Conservation (phyloP, 305 asterid genomes). For the Fraxinus paxiana region DNA sequence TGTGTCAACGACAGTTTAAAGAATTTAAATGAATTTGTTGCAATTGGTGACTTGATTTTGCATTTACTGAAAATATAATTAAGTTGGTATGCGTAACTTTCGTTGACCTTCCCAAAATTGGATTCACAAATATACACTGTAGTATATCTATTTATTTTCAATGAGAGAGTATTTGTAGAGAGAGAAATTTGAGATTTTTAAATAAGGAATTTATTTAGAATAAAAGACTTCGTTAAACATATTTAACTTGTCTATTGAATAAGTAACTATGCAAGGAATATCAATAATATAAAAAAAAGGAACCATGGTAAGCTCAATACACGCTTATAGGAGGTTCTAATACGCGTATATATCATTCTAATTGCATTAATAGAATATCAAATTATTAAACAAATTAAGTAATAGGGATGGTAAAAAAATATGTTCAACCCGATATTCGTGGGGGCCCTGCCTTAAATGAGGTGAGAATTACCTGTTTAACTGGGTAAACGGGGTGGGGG, state of each 20-base stretch:
- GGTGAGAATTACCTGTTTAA: too few relatives aligned
- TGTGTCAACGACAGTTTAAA: conserved; percentile 22
- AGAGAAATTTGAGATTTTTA: neutral
- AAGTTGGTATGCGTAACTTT: conserved; percentile 34
- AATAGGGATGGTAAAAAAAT: too few relatives aligned
- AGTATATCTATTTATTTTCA: neutral
- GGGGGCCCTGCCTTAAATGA: too few relatives aligned
- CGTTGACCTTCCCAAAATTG: conserved; percentile 37
- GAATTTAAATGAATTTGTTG: neutral
- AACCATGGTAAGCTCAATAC: neutral
- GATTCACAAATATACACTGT: neutral
- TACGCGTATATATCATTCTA: neutral
- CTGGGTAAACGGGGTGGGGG: too few relatives aligned
- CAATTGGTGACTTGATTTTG: conserved; percentile 11
- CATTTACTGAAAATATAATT: conserved; percentile 19
- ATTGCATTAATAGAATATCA: neutral
- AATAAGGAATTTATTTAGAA: neutral
- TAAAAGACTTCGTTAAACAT: neutral
- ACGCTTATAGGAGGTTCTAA: neutral
- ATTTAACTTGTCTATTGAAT: neutral
- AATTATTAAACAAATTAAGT: too few relatives aligned
- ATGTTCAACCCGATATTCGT: too few relatives aligned
- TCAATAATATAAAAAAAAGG: neutral
- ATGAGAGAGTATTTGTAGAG: neutral
- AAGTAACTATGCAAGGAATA: neutral